Evolutionary conservation across 2,329 filamentous ascomycete genomes (phyloP).

Genomic region (Fusarium nelsonii): DNA sequence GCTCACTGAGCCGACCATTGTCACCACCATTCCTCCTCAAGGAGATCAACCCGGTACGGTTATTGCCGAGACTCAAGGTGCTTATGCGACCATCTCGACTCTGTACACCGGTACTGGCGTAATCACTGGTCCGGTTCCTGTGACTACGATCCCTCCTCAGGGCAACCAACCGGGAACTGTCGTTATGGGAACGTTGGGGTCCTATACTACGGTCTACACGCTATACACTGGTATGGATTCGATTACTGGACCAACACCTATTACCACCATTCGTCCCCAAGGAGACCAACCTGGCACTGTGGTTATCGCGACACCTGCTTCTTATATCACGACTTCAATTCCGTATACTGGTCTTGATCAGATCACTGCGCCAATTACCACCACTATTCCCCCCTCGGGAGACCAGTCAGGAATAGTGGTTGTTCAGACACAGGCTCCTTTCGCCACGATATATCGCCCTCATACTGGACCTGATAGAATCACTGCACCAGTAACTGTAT

Average conservation of each 20-base stretch:
- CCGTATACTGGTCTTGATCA: constrained; percentile 24
- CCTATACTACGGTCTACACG: constrained; percentile 17
- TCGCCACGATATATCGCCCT: constrained; percentile 26
- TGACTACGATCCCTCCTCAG: constrained; percentile 22
- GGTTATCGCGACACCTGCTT: constrained; percentile 26
- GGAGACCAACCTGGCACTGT: constrained; percentile 27
- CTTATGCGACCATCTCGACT: constrained; percentile 18
- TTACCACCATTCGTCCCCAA: constrained; percentile 20
- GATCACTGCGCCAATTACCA: constrained; percentile 28
- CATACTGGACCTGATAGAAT: constrained; percentile 26
- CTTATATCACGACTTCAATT: constrained; percentile 26
- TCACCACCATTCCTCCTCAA: constrained; percentile 23
- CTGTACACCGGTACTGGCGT: constrained; percentile 20
- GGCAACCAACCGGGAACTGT: constrained; percentile 27
- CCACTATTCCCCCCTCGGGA: constrained; percentile 15
- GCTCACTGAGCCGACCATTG: constrained; percentile 19
- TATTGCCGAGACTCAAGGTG: constrained; percentile 10
- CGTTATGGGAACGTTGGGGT: constrained; percentile 12
- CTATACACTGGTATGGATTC: constrained; percentile 15
- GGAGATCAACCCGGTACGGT: constrained; percentile 27
- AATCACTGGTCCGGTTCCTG: constrained; percentile 13
- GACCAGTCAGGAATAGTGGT: constrained; percentile 30
- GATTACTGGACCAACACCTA: constrained; percentile 13
- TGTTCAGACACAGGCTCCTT: constrained; percentile 29
- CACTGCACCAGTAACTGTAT: constrained; percentile 22